A percentile compares a stretch with the other conserved stretches of the same genome.
These are phyloP conservation scores for Aspergillus caelatus DNA, from an alignment of 2,329 filamentous ascomycete genomes.

Conservation along the genomic window DNA sequence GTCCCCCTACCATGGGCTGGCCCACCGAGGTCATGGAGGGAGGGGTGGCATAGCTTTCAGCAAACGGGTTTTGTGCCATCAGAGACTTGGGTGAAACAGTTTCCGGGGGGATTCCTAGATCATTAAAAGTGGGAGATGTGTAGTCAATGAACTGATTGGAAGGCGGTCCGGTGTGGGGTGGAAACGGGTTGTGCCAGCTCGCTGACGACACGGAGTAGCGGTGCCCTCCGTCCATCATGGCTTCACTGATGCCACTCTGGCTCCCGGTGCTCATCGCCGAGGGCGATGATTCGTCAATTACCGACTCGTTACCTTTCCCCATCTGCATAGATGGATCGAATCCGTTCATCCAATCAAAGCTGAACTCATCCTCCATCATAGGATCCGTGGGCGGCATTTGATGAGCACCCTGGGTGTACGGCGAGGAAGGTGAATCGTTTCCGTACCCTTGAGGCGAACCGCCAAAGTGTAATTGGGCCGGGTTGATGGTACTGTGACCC, in stretches of 20 bases:
- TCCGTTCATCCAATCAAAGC: constrained; percentile 81
- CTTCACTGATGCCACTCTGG: constrained; percentile 76
- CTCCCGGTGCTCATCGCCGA: constrained; percentile 95
- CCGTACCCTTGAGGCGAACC: constrained; percentile 66
- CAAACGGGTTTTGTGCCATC: constrained; percentile 67
- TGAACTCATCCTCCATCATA: constrained; percentile 70
- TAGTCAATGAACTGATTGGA: constrained; percentile 74
- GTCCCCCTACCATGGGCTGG: constrained; percentile 69
- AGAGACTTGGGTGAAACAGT: constrained; percentile 78
- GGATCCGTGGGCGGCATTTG: constrained; percentile 58
- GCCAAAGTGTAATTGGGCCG: constrained; percentile 76
- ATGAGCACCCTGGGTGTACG: constrained; percentile 50
- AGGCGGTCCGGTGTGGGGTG: constrained; percentile 68
- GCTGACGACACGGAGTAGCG: constrained; percentile 59
- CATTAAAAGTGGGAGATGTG: constrained; percentile 73
- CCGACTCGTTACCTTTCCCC: constrained; percentile 71
- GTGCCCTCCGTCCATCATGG: constrained; percentile 79
- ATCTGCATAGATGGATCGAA: constrained; percentile 79
- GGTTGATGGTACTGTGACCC: constrained; percentile 64
- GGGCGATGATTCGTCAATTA: constrained; percentile 89
- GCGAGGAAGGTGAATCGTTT: constrained; percentile 43
- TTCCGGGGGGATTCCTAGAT: constrained; percentile 69
- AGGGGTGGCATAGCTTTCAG: constrained; percentile 76
- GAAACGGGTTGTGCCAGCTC: constrained; percentile 70
- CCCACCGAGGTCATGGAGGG: constrained; percentile 75